These are phyloP conservation scores for Solanum chacoense DNA, from an alignment of 305 asterid genomes.

Conservation along the genomic window DNA sequence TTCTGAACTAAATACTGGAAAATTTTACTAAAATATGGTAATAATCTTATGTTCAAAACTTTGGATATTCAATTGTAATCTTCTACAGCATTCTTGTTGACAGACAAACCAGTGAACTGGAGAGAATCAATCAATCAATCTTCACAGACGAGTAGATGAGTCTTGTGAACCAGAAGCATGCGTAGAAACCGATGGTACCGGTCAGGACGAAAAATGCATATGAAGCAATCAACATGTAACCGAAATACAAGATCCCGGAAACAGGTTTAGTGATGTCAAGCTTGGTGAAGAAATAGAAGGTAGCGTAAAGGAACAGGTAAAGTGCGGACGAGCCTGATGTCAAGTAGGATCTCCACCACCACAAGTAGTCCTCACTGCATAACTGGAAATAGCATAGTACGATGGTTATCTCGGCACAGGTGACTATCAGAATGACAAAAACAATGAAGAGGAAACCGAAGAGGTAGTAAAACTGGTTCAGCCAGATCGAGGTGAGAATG, in stretches of 20 bases:
- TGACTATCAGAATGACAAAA: conserved; percentile 46
- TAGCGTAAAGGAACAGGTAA: conserved; percentile 64
- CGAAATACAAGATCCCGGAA: conserved; percentile 54
- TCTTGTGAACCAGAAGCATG: conserved; percentile 67
- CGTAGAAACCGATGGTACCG: conserved; percentile 61
- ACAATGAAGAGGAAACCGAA: conserved; percentile 67
- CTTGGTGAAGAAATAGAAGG: conserved; percentile 66
- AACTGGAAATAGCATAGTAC: conserved; percentile 71
- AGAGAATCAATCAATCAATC: conserved; percentile 37
- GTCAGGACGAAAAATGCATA: conserved; percentile 56
- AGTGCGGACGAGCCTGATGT: conserved; percentile 69
- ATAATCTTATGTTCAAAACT: neutral
- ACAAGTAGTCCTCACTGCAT: conserved; percentile 56
- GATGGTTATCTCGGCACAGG: conserved; percentile 56
- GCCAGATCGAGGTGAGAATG: conserved; percentile 62
- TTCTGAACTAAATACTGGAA: neutral
- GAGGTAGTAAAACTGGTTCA: conserved; percentile 69
- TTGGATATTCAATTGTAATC: neutral
- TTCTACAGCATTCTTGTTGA: neutral
- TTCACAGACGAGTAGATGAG: conserved; percentile 66
- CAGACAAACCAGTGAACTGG: neutral
- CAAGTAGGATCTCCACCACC: conserved; percentile 81
- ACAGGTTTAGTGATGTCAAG: conserved; percentile 61
- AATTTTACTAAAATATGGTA: neutral
- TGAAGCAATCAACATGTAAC: conserved; percentile 63